These are phyloP conservation scores for Blastobotrys peoriensis DNA, from an alignment of 805 yeast species.

Conservation along the genomic window DNA sequence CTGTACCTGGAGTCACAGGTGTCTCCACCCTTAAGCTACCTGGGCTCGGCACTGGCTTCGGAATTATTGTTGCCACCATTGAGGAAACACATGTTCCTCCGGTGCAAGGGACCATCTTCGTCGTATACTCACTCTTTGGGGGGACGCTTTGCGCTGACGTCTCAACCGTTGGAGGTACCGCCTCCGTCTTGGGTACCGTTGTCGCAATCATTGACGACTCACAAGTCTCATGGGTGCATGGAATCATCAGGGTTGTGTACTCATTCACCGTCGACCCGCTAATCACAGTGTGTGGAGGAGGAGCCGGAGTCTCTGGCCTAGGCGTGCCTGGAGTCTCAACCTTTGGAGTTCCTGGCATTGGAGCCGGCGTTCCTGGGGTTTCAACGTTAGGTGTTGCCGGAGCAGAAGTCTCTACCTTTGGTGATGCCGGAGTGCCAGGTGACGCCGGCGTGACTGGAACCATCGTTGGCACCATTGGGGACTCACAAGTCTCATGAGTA, in stretches of 20 bases:
- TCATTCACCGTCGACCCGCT: too few species aligned
- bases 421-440: constrained; percentile 16
- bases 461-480: background rate
- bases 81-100: constrained; percentile 6
- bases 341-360: too few species aligned
- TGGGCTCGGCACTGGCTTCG: background rate
- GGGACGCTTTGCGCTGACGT: background rate
- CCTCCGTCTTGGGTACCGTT: background rate
- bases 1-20: background rate
- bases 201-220: background rate
- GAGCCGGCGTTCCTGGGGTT: constrained; percentile 11
- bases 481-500: constrained; percentile 1
- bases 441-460: constrained; percentile 2
- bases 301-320: background rate
- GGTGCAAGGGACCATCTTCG: constrained; percentile 13
- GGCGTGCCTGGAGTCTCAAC: too few species aligned
- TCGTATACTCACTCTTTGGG: constrained; percentile 1
- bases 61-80: background rate
- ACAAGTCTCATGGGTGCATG: constrained; percentile 4
- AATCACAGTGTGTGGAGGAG: background rate
- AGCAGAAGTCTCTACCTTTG: background rate
- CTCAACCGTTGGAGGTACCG: background rate
- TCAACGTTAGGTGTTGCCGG: constrained; percentile 8
- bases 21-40: background rate
- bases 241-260: constrained; percentile 8